phyloP scores from a whole-genome alignment of 805 yeast species.

The Candida nonsorbophila region DNA sequence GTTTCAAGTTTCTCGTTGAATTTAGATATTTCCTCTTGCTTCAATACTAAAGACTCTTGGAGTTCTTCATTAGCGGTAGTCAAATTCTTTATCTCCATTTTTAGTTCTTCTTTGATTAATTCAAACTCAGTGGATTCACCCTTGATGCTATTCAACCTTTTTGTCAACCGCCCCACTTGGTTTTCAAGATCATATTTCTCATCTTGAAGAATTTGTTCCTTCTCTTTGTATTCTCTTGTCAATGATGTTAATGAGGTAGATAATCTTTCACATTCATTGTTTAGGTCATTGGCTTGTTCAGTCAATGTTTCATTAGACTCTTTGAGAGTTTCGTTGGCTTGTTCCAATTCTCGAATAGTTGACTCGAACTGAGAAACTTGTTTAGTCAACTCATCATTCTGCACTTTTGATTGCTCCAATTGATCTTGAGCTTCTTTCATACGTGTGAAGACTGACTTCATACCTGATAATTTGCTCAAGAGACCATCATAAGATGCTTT shows the following conservation, averaged over 20 bases:
- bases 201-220: constrained; percentile 31
- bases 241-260: constrained; percentile 32
- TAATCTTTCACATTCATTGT: constrained; percentile 50
- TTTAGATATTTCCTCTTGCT: constrained; percentile 15
- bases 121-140: constrained; percentile 38
- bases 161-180: constrained; percentile 29
- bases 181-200: constrained; percentile 37
- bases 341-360: too few relatives aligned
- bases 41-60: constrained; percentile 31
- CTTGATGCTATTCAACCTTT: constrained; percentile 35
- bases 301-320: constrained; percentile 11
- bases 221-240: constrained; percentile 31
- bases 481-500: constrained; percentile 59
- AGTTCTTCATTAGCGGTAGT: constrained; percentile 40
- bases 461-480: constrained; percentile 58
- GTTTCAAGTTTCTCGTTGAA: constrained; percentile 1
- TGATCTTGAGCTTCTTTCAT: constrained; percentile 69
- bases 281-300: constrained; percentile 35
- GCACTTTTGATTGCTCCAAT: constrained; percentile 48
- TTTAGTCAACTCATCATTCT: constrained; percentile 20
- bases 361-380: constrained; percentile 22
- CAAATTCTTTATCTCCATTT: constrained; percentile 37
- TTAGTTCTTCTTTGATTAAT: constrained; percentile 30
- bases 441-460: constrained; percentile 67
- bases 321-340: constrained; percentile 6